A percentile compares a stretch with the other conserved stretches of the same genome.
These are phyloP conservation scores for Cutaneotrichosporon dermatis DNA, from an alignment of 1,284 basidiomycete genomes.

Conservation along the genomic window DNA sequence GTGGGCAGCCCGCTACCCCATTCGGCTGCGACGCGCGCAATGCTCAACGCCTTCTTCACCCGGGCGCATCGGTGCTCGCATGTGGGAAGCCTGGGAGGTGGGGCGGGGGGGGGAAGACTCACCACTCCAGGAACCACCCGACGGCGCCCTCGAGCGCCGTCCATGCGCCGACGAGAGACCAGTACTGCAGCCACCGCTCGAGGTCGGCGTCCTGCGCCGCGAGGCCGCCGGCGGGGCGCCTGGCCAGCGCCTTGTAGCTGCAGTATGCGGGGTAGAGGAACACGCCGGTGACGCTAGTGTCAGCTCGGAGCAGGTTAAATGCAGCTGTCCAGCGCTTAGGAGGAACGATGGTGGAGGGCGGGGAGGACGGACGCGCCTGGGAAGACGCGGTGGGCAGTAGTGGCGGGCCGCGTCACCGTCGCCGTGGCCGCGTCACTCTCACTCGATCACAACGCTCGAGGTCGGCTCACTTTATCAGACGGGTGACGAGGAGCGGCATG, in stretches of 20 bases:
- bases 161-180: conserved; percentile 60
- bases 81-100: too few relatives aligned
- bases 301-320: conserved; percentile 7
- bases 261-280: conserved; percentile 51
- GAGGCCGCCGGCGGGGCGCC: conserved; percentile 57
- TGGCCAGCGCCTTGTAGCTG: conserved; percentile 54
- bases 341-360: background rate
- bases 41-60: too few relatives aligned
- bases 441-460: too few relatives aligned
- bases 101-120: conserved; percentile 29
- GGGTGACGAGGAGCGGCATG: conserved; percentile 15
- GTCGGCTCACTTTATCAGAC: conserved; percentile 12
- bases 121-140: conserved; percentile 69
- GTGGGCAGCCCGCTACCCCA: too few relatives aligned
- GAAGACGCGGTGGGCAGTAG: too few relatives aligned
- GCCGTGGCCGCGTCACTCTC: too few relatives aligned
- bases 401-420: too few relatives aligned
- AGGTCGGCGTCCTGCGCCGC: conserved; percentile 56
- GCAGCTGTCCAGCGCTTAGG: conserved; percentile 17
- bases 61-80: too few relatives aligned
- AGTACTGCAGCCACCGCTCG: conserved; percentile 49
- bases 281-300: conserved; percentile 35
- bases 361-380: background rate
- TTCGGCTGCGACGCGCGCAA: too few relatives aligned
- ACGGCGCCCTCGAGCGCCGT: conserved; percentile 64